phyloP scores from a whole-genome alignment of 164 flowering plant species.

The Magnolia sinica region DNA sequence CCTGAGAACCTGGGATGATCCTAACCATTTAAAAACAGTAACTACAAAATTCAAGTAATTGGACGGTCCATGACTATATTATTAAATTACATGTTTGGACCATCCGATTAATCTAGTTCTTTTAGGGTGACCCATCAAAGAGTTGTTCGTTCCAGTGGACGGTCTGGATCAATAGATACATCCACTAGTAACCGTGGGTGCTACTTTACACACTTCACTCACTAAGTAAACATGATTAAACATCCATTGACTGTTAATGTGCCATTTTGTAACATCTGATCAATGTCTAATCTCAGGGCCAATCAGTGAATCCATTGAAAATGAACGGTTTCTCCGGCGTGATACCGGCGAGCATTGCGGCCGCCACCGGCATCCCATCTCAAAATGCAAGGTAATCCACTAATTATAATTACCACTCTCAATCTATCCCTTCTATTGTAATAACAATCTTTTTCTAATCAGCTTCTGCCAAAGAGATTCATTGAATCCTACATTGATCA shows the following conservation, averaged over 20 bases:
- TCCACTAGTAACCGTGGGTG: too few relatives aligned
- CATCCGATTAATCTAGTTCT: too few relatives aligned
- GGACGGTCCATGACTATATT: too few relatives aligned
- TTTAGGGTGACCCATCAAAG: too few relatives aligned
- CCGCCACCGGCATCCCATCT: slow-evolving; percentile 6
- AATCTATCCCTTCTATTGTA: neutral
- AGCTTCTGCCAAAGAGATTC: slow-evolving; percentile 22
- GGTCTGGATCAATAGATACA: too few relatives aligned
- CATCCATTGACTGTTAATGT: neutral
- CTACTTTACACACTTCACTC: too few relatives aligned
- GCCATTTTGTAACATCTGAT: neutral
- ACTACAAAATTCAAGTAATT: too few relatives aligned
- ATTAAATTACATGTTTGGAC: too few relatives aligned
- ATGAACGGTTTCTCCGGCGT: slow-evolving; percentile 7
- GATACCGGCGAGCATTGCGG: slow-evolving; percentile 10
- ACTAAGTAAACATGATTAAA: neutral
- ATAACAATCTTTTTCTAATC: neutral
- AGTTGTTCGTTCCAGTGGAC: too few relatives aligned
- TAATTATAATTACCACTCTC: neutral
- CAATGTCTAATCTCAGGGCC: slow-evolving; percentile 5
- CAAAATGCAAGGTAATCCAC: slow-evolving; percentile 9
- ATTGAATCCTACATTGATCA: slow-evolving; percentile 17
- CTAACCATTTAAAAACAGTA: too few relatives aligned
- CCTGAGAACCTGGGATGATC: too few relatives aligned
- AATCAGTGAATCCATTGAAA: slow-evolving; percentile 10